phyloP scores from a whole-genome alignment of 345 rosid genomes.

The Moringa oleifera region DNA sequence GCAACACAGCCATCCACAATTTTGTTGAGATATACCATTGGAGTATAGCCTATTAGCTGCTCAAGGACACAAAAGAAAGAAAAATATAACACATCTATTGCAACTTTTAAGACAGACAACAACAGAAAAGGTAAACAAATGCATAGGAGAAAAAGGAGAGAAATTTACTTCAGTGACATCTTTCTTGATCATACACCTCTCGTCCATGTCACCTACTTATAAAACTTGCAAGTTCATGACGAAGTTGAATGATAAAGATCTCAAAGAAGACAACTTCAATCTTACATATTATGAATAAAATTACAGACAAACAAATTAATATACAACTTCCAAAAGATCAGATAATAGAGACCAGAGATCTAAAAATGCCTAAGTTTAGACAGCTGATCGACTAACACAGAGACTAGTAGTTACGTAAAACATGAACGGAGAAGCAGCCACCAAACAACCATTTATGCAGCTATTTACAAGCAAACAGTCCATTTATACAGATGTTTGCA shows the following conservation, averaged over 20 bases:
- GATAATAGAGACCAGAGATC: too few species aligned
- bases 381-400: too few species aligned
- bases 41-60: slow-evolving; percentile 61
- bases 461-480: too few species aligned
- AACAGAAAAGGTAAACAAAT: slow-evolving; percentile 1
- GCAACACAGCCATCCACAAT: slow-evolving; percentile 58
- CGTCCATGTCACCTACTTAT: slow-evolving; percentile 23
- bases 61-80: not conserved
- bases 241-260: not conserved
- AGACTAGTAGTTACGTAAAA: too few species aligned
- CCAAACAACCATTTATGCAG: too few species aligned
- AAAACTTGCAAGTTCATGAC: slow-evolving; percentile 1
- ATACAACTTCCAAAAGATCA: too few species aligned
- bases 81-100: too few species aligned
- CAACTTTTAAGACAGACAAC: too few species aligned
- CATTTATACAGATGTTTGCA: too few species aligned
- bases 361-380: too few species aligned
- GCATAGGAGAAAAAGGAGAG: not conserved
- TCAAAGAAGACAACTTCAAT: not conserved
- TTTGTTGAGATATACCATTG: slow-evolving; percentile 59
- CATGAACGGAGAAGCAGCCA: too few species aligned
- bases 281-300: not conserved
- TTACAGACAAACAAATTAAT: too few species aligned
- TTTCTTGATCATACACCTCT: slow-evolving; percentile 28
- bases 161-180: slow-evolving; percentile 32